These are phyloP conservation scores for Bolboschoenus planiculmis DNA, from an alignment of 176 grass and related monocot genomes.

Conservation along the genomic window DNA sequence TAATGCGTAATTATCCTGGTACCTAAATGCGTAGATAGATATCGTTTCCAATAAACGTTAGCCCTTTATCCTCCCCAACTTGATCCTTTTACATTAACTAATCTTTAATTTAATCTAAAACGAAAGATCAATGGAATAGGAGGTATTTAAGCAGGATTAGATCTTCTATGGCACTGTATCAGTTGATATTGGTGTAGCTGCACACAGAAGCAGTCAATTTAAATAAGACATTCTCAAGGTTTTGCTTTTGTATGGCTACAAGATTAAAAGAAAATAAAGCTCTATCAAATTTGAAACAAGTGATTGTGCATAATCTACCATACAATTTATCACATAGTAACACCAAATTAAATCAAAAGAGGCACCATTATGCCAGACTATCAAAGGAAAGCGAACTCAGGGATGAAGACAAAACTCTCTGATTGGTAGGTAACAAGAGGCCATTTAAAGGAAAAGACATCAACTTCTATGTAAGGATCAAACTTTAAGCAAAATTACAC, in stretches of 20 bases:
- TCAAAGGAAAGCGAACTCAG: background rate
- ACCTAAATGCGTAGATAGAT: background rate
- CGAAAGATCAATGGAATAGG: constrained; percentile 12
- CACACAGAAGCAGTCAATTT: background rate
- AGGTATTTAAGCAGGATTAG: background rate
- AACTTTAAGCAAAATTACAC: background rate
- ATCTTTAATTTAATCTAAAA: constrained; percentile 10
- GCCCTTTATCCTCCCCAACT: constrained; percentile 5
- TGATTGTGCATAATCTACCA: background rate
- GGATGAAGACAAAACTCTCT: constrained; percentile 18
- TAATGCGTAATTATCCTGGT: background rate
- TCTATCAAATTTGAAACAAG: background rate
- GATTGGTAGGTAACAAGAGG: constrained; percentile 7
- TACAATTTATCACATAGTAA: background rate
- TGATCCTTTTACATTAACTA: background rate
- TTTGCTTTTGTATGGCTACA: background rate
- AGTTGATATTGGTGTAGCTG: background rate
- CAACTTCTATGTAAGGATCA: background rate
- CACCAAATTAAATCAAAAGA: background rate
- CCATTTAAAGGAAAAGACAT: constrained; percentile 3
- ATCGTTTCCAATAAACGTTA: background rate
- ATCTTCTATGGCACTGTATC: constrained; percentile 3
- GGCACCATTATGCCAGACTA: background rate
- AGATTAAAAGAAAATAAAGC: background rate
- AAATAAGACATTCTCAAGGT: too few species aligned